A percentile compares a stretch with the other conserved stretches of the same genome.
These are phyloP conservation scores for Neofusicoccum parvum DNA, from an alignment of 2,329 filamentous ascomycete species.

Conservation along the genomic window DNA sequence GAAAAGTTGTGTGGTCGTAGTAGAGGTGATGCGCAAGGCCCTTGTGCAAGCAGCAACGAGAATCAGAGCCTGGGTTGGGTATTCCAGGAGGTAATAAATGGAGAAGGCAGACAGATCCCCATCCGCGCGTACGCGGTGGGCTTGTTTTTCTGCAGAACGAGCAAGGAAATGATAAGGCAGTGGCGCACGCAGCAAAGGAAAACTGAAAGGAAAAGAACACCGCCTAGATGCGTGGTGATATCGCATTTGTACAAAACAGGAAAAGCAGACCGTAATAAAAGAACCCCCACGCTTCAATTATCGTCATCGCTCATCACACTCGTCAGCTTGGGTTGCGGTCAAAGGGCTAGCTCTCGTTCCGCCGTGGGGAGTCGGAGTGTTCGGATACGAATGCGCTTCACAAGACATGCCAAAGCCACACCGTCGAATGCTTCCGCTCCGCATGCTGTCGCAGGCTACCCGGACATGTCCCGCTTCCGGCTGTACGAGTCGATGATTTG, in stretches of 20 bases:
- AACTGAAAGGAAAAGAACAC: conserved; percentile 14
- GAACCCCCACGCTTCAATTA: conserved; percentile 17
- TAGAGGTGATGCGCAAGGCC: conserved; percentile 12
- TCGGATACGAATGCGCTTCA: too few relatives aligned
- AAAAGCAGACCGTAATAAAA: conserved; percentile 18
- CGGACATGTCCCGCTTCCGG: background rate
- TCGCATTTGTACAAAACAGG: conserved; percentile 20
- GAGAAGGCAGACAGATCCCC: conserved; percentile 2
- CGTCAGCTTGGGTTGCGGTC: background rate
- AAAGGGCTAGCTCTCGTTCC: background rate
- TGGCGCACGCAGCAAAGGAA: conserved; percentile 11
- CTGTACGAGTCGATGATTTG: conserved; percentile 31
- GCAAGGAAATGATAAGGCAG: conserved; percentile 15
- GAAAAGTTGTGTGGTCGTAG: conserved; percentile 9
- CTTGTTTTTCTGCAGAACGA: background rate
- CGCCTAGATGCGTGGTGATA: conserved; percentile 21
- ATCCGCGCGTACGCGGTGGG: background rate
- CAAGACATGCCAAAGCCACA: too few relatives aligned
- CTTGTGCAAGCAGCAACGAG: conserved; percentile 12
- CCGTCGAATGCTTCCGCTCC: too few relatives aligned
- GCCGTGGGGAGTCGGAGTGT: background rate
- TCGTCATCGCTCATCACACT: conserved; percentile 17
- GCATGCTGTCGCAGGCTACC: background rate
- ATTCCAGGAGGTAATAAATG: conserved; percentile 8
- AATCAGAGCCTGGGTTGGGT: conserved; percentile 13